These are phyloP conservation scores for Casuarina equisetifolia DNA, from an alignment of 306 rosid genomes.

Conservation along the genomic window DNA sequence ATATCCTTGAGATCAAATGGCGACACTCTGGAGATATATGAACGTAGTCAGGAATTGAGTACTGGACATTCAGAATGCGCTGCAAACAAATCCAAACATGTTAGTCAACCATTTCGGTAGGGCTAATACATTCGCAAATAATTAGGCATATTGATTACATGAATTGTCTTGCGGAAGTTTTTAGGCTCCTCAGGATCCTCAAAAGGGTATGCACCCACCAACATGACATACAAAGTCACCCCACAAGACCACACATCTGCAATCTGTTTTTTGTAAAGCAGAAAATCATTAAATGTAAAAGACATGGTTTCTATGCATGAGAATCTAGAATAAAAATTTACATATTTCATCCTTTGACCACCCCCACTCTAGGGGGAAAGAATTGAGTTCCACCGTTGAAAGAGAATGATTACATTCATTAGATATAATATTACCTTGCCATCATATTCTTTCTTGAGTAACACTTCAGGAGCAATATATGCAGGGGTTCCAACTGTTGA, in stretches of 20 bases:
- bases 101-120: slow-evolving; percentile 21
- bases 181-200: slow-evolving; percentile 97
- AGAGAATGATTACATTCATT: neutral
- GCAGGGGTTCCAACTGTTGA: slow-evolving; percentile 99
- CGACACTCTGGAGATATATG: slow-evolving; percentile 82
- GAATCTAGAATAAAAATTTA: neutral
- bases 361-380: neutral
- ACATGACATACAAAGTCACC: slow-evolving; percentile 95
- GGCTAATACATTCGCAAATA: slow-evolving; percentile 3
- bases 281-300: neutral
- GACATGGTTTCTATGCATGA: neutral
- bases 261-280: slow-evolving; percentile 47
- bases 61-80: slow-evolving; percentile 92
- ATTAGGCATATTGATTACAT: slow-evolving; percentile 39
- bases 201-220: slow-evolving; percentile 97
- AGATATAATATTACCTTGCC: slow-evolving; percentile 71
- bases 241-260: slow-evolving; percentile 99
- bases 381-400: neutral
- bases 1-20: slow-evolving; percentile 86
- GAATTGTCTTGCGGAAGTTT: slow-evolving; percentile 92
- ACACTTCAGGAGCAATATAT: slow-evolving; percentile 93
- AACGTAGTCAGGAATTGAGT: slow-evolving; percentile 92
- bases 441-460: slow-evolving; percentile 94
- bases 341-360: too few species aligned
- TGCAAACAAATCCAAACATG: slow-evolving; percentile 43